Evolutionary conservation across 2,329 filamentous ascomycete genomes (phyloP).

Genomic region (Diplodia seriata): DNA sequence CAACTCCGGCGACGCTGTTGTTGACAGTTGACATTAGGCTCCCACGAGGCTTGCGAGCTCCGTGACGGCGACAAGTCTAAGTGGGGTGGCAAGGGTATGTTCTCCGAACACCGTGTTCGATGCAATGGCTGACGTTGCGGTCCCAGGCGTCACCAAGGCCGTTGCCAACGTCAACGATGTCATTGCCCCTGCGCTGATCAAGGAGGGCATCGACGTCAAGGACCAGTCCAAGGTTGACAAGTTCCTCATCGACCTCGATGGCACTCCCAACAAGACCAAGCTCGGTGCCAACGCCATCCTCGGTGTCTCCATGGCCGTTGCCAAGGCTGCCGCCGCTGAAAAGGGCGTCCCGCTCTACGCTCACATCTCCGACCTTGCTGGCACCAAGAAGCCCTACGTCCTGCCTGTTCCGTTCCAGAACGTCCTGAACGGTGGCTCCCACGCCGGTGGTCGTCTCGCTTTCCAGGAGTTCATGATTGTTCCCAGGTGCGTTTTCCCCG

Average conservation of each 20-base stretch:
- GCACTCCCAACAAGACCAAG: slow-evolving; percentile 65
- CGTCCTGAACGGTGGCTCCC: slow-evolving; percentile 75
- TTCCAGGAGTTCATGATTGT: slow-evolving; percentile 67
- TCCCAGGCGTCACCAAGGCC: slow-evolving; percentile 59
- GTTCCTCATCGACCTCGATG: slow-evolving; percentile 63
- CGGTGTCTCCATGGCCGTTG: slow-evolving; percentile 66
- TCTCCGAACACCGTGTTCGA: slow-evolving; percentile 1
- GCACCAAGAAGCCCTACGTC: slow-evolving; percentile 61
- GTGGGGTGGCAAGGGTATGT: slow-evolving; percentile 60
- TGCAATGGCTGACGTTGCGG: slow-evolving; percentile 11
- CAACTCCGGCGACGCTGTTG: slow-evolving; percentile 33
- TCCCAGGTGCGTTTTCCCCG: slow-evolving; percentile 49
- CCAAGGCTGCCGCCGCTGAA: slow-evolving; percentile 63
- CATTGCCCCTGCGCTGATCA: slow-evolving; percentile 63
- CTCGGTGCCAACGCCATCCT: slow-evolving; percentile 67
- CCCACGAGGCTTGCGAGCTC: slow-evolving; percentile 61
- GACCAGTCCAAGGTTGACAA: slow-evolving; percentile 62
- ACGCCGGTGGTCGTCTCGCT: slow-evolving; percentile 87
- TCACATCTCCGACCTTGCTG: slow-evolving; percentile 62
- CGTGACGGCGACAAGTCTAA: slow-evolving; percentile 61
- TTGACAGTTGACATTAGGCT: slow-evolving; percentile 44
- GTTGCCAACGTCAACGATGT: slow-evolving; percentile 62
- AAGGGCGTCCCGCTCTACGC: slow-evolving; percentile 64
- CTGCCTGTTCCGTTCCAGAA: slow-evolving; percentile 66
- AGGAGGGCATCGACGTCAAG: slow-evolving; percentile 61